phyloP scores from a whole-genome alignment of 2,329 filamentous ascomycete genomes.

The Zymoseptoria brevis region DNA sequence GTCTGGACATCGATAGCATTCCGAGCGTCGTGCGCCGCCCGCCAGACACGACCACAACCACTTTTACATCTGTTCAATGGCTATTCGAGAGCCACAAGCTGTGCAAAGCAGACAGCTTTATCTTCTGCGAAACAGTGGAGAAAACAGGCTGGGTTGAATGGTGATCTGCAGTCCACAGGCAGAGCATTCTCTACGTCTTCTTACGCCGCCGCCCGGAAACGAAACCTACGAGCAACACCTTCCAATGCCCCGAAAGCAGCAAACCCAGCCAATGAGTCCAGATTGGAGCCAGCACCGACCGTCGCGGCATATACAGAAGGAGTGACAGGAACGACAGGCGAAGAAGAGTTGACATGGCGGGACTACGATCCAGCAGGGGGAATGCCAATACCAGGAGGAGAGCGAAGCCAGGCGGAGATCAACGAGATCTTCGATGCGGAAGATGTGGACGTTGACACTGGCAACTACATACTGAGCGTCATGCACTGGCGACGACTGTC shows the following conservation, averaged over 20 bases:
- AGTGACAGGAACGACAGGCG: slow-evolving; percentile 3
- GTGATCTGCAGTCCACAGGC: not conserved
- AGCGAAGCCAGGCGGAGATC: slow-evolving; percentile 23
- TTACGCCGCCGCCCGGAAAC: not conserved
- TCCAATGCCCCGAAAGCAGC: not conserved
- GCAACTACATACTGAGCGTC: slow-evolving; percentile 31
- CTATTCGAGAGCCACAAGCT: slow-evolving; percentile 12
- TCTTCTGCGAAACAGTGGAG: slow-evolving; percentile 4
- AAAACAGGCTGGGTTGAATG: not conserved
- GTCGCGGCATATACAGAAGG: slow-evolving; percentile 25
- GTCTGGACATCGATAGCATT: slow-evolving; percentile 27
- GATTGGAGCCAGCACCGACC: slow-evolving; percentile 18
- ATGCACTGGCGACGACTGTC: slow-evolving; percentile 31
- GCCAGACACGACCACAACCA: slow-evolving; percentile 14
- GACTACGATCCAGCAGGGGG: slow-evolving; percentile 32
- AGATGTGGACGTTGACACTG: slow-evolving; percentile 24
- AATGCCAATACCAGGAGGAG: slow-evolving; percentile 29
- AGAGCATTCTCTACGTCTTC: slow-evolving; percentile 10
- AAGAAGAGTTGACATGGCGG: slow-evolving; percentile 27
- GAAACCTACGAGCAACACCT: not conserved
- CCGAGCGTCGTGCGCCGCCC: slow-evolving; percentile 17
- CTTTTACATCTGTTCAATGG: slow-evolving; percentile 25
- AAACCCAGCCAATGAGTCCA: slow-evolving; percentile 7
- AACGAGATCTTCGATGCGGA: slow-evolving; percentile 26
- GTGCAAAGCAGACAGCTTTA: slow-evolving; percentile 8